Evolutionary conservation across 768 basidiomycete species (phyloP), one percentile per base, ranked within the genome.

Genomic region (Mycena vitilis): DNA sequence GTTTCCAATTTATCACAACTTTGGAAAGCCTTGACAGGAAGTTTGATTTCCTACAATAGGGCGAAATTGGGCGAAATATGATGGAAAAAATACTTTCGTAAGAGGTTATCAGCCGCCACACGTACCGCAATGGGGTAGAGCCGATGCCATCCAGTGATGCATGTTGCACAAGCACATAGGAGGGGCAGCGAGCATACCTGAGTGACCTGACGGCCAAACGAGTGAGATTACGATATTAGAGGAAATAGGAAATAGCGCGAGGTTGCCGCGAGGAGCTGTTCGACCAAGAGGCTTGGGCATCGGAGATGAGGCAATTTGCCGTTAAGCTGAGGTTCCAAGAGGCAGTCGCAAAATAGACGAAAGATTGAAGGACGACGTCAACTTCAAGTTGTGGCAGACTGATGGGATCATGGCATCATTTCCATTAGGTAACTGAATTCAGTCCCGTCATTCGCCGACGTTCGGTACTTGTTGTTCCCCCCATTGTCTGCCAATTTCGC

Each of bases 31-130:
- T 30, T 69, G 68, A 64, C 68, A 64, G 67, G 51, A 47, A 40
- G 40, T 40, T 40, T 60, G 65, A 60, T 45, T 58, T 47, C 30
- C 22, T 36, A 9, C 37, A 49, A 57, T 47, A 18, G 55, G 45
- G 40, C 38, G 23, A 49, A 59, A 53, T 68, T 51, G 61, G 54
- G 42, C 34, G 64, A 58, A 60, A 48, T 60, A 49, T 63, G 60
- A 58, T 9, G 36, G 13, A 48, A 56, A 59, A 37, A 38, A 58
- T 38, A 22, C 37, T 60, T 42, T 57, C 52, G 57, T 64, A 69
- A 69, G 63, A 63, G 62, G 56, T 60, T 69, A 69, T 69, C 68
- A 69, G 63, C 56, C 62, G 51, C 38, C 36, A 54, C 23, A 47
- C 40, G 34, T 49, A 60, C 60, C 38, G 48, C 18, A 30, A 22